Evolutionary conservation across 192 early-diverging fungal genomes (phyloP).

Genomic region (Paraglomus brasilianum): DNA sequence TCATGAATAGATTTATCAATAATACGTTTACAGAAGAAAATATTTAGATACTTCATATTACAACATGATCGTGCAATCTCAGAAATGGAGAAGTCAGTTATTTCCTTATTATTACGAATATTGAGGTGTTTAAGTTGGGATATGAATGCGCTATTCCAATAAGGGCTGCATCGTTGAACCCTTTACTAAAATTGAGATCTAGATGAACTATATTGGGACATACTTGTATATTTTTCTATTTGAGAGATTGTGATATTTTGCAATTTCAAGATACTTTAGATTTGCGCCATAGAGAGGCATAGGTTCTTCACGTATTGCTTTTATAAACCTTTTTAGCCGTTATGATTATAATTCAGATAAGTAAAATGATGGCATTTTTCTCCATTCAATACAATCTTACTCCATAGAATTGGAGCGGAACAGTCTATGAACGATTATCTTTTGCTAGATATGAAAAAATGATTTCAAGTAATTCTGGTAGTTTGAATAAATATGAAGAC

Average conservation of each 20-base stretch:
- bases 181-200: constrained; percentile 12
- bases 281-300: not conserved
- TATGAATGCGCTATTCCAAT: constrained; percentile 11
- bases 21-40: not conserved
- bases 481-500: constrained; percentile 1
- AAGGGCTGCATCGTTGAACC: not conserved
- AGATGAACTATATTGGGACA: constrained; percentile 14
- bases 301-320: constrained; percentile 10
- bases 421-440: constrained; percentile 4
- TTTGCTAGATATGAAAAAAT: constrained; percentile 17
- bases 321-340: constrained; percentile 12
- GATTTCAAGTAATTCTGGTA: constrained; percentile 14
- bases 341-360: constrained; percentile 18
- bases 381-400: constrained; percentile 11
- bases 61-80: not conserved
- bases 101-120: constrained; percentile 14
- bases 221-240: constrained; percentile 14
- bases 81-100: constrained; percentile 2
- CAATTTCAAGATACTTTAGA: constrained; percentile 17
- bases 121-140: constrained; percentile 15
- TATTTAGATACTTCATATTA: constrained; percentile 17
- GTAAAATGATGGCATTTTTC: constrained; percentile 9
- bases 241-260: constrained; percentile 4
- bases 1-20: constrained; percentile 2
- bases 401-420: constrained; percentile 8